Conservation (phyloP, 768 basidiomycete genomes). For the Lentinula lateritia region DNA sequence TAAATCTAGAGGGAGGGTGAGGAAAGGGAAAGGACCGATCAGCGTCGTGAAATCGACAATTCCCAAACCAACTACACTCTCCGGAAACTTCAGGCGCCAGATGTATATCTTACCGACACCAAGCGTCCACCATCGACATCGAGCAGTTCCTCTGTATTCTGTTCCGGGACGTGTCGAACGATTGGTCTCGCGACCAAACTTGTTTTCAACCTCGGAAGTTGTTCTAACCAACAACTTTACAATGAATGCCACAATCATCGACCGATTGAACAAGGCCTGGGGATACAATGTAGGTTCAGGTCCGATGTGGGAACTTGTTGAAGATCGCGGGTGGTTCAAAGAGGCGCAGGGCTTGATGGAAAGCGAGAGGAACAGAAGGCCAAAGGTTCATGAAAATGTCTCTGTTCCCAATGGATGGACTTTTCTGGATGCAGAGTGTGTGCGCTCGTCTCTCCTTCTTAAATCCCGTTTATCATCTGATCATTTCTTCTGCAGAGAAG, state of each 20-base stretch:
- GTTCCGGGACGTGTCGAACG: conserved; percentile 53
- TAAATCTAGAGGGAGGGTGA: conserved; percentile 23
- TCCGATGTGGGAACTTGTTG: conserved; percentile 73
- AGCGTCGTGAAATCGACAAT: conserved; percentile 10
- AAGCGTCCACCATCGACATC: conserved; percentile 68
- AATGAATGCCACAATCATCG: conserved; percentile 36
- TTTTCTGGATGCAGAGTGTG: conserved; percentile 44
- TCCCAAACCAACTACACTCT: conserved; percentile 23
- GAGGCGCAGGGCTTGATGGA: conserved; percentile 41
- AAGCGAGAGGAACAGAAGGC: conserved; percentile 48
- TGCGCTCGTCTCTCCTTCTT: conserved; percentile 9
- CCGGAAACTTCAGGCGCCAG: conserved; percentile 38
- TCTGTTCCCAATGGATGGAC: conserved; percentile 38
- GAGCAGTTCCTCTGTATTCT: conserved; percentile 56
- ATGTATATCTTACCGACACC: conserved; percentile 59
- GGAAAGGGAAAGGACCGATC: conserved; percentile 15
- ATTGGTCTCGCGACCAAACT: conserved; percentile 40
- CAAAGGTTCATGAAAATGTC: conserved; percentile 49
- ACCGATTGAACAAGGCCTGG: conserved; percentile 66
- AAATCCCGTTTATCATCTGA: not conserved
- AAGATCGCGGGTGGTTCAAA: conserved; percentile 77
- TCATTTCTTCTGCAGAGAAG: conserved; percentile 36
- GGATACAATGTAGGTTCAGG: conserved; percentile 71
- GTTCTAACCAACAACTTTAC: conserved; percentile 55
- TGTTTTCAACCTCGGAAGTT: conserved; percentile 40